Percentiles rank a stretch among this genome's conserved stretches.
These are phyloP conservation scores for Aspergillus olivimuriae DNA, from an alignment of 495 filamentous ascomycete genomes.

Conservation along the genomic window DNA sequence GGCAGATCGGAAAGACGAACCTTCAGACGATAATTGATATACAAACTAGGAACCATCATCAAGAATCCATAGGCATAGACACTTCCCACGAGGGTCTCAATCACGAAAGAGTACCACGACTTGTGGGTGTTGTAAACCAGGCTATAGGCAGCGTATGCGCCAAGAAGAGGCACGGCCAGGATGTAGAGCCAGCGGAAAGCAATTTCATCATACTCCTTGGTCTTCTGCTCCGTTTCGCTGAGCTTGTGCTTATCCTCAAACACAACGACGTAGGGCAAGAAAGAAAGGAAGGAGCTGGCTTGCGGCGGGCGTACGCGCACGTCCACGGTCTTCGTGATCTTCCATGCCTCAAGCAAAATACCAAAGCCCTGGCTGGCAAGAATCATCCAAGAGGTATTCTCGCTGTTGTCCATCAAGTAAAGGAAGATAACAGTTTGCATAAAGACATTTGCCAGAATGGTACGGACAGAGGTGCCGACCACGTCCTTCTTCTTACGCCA, in stretches of 20 bases:
- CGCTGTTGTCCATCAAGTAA: constrained; percentile 96
- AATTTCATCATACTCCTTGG: constrained; percentile 95
- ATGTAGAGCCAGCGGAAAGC: constrained; percentile 96
- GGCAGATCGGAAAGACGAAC: too few species aligned
- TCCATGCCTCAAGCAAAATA: constrained; percentile 95
- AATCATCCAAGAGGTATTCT: constrained; percentile 99
- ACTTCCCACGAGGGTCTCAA: constrained; percentile 85
- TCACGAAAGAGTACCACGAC: constrained; percentile 93
- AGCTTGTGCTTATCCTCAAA: constrained; percentile 98
- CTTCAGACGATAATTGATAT: constrained; percentile 98
- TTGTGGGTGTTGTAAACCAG: constrained; percentile 93
- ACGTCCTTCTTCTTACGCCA: constrained; percentile 99
- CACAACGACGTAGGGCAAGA: constrained; percentile 74
- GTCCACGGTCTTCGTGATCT: constrained; percentile 94
- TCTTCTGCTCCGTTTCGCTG: constrained; percentile 91
- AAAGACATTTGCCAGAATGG: constrained; percentile 94
- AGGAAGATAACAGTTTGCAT: constrained; percentile 97
- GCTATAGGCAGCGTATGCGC: constrained; percentile 85
- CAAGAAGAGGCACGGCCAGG: constrained; percentile 77
- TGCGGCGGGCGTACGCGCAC: constrained; percentile 70
- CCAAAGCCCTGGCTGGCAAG: constrained; percentile 87
- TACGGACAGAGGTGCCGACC: constrained; percentile 89
- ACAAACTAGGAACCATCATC: constrained; percentile 97
- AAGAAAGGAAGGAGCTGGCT: constrained; percentile 55
- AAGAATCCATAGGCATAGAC: constrained; percentile 98